Evolutionary conservation across 768 basidiomycete genomes (phyloP), one percentile per base, ranked within the genome.

Genomic region (Astraeus odoratus): DNA sequence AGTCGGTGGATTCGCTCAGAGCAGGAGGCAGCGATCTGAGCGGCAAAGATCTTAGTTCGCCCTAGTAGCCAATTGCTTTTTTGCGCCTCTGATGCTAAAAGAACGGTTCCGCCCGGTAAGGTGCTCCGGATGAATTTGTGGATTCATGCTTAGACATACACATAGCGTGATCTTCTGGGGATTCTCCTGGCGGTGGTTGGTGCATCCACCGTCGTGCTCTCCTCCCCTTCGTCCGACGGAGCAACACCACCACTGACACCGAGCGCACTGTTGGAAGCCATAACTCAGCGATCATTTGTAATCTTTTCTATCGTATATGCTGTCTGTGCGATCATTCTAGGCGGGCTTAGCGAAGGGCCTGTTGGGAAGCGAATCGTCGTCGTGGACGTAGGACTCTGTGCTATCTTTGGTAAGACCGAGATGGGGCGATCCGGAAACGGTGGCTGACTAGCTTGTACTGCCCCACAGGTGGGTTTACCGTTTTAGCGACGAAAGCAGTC

Each of bases 51-150:
- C 13, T n/a, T 44, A 91, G 82, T 86, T 91, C 63, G 91, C 92
- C 2, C 72, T 97, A n/a, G 81, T 95, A 48, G 90, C 95, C 12
- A 98, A 98, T 61, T 97, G 93, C 57, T 72, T 93, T 31, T 92
- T 97, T 51, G 91, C 94, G 1, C 95, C 95, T 13, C 55, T 91
- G 3, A 76, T 97, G 57, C 73, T 91, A 8, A 72, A 78, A 8
- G 90, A 98, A 66, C 76, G 75, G 5, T 94, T 99, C 59, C 81
- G 84, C 27, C 83, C 75, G 66, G 83, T 83, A 59, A 61, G 64
- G 52, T 58, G 13, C 51, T 45, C 58, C 22, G 18, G 40, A 13
- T 48, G 34, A 9, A 19, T 30, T 25, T 25, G 33, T 43, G 42
- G 22, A 40, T 37, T 51, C 24, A 39, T n/a, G 33, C 53, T 63